Base-by-base conservation (phyloP, 495 filamentous ascomycete genomes). In the Penicillium maclennaniae region DNA sequence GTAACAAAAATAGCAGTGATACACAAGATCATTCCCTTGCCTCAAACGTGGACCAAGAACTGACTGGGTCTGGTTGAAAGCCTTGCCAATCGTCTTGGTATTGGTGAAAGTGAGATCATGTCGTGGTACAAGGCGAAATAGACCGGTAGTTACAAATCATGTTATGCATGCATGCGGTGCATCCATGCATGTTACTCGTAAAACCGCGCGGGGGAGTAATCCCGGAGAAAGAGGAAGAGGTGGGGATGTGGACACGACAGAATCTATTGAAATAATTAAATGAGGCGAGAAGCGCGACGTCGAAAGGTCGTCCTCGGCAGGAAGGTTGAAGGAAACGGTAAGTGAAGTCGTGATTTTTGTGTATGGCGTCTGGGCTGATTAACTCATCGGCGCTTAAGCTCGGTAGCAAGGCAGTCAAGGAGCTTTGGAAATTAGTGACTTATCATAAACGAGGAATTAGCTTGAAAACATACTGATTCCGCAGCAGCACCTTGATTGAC, bases 401-500 rank as follows among this genome's bases (percentile, higher is more conserved):
- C 72, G 36, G 66, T 68, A 53, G 54, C 61, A 36, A 76, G 62
- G 45, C 70, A 76, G 16, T 77, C 70, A 53, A 78, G 49, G 38
- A 74, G 65, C 75, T 78, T 53, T n/a, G 14, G 27, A 8, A 5
- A 45, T 65, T 54, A 64, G 58, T 36, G 43, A 46, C 7, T n/a
- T 4, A 23, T 41, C 9, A 25, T 43, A n/a, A n/a, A 14, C 12
- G 26, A 49, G 7, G 19, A 47, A 9, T 7, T 26, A 26, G 17
- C 39, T 14, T 6, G n/a, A 34, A 38, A 36, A 70, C 77, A 61
- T 63, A 89, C 84, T 69, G 79, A 77, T 43, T 83, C 78, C 36
- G 79, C 72, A 43, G 90, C 75, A 4, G 80, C 75, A 7, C 89
- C 91, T 67, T 96, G 91, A 61, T 95, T 95, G 53, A 84, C 85